These are phyloP conservation scores for Apiospora pterosperma DNA, from an alignment of 2,329 filamentous ascomycete genomes.

Conservation along the genomic window DNA sequence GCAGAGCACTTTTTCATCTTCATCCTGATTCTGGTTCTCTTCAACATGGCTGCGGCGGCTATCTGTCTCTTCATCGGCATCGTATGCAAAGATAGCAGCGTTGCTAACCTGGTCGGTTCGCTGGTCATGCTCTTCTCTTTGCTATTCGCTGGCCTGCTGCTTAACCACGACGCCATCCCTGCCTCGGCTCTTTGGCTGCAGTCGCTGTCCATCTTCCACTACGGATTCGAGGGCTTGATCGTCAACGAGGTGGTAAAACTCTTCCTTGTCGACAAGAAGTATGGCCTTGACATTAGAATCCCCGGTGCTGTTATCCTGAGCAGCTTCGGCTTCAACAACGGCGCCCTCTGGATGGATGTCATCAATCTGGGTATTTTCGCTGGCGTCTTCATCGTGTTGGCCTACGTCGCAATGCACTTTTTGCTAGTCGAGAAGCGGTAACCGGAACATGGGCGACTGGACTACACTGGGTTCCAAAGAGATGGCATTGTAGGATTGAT, in stretches of 20 bases:
- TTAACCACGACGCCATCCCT: conserved; percentile 94
- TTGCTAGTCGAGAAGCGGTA: conserved; percentile 86
- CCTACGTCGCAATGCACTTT: conserved; percentile 90
- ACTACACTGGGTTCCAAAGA: neutral
- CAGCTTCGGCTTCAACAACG: conserved; percentile 89
- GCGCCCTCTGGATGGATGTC: conserved; percentile 81
- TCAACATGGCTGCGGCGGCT: conserved; percentile 90
- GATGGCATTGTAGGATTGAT: conserved; percentile 8
- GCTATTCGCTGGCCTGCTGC: conserved; percentile 86
- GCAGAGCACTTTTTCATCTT: conserved; percentile 86
- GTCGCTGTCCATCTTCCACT: conserved; percentile 94
- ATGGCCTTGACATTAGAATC: conserved; percentile 93
- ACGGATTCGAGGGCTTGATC: conserved; percentile 91
- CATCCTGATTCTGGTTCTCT: conserved; percentile 85
- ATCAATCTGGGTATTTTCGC: conserved; percentile 80
- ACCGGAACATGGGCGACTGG: conserved; percentile 5
- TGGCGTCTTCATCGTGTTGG: conserved; percentile 77
- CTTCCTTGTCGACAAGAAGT: conserved; percentile 88
- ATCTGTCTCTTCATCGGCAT: conserved; percentile 97
- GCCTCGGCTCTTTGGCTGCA: conserved; percentile 85
- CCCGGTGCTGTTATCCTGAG: conserved; percentile 91
- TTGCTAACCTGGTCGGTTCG: conserved; percentile 91
- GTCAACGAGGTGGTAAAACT: conserved; percentile 95
- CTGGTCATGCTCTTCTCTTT: conserved; percentile 97
- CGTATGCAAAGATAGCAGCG: conserved; percentile 83